Base-by-base conservation (phyloP, 2,329 filamentous ascomycete species). In the Colletotrichum truncatum region DNA sequence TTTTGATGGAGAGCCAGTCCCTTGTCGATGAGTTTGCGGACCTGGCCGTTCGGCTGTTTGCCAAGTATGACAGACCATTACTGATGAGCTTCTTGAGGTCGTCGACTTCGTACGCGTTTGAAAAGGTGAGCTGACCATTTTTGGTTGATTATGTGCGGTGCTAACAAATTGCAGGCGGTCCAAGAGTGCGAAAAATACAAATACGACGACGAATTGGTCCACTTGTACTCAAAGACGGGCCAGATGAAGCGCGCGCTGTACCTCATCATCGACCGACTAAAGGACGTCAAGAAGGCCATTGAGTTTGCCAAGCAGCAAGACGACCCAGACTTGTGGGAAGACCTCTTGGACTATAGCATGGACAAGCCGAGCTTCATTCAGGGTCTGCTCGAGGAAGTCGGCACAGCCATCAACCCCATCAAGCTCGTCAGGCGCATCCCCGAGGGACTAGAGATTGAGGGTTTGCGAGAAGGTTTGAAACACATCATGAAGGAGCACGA, bases 401-500 rank as follows among this genome's bases (percentile, higher is more conserved):
- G 96, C 34, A 98, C 94, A 1, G 89, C 93, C 2, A 96, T 99
- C 73, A 91, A 98, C 73, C 96, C 96, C 0, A 95, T 98, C 67
- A 92, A 91, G 14, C 87, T 99, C 4, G 93, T 99, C 6, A 87
- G 92, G 12, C 89, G 94, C 5, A 99, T 99, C 26, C 96, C 96
- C 0, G 93, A 97, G 73, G 94, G 96, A 0, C 84, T 99, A 0
- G 93, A 98, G 74, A 97, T 99, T 11, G 91, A 96, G 71, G 96
- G 96, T 0, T 83, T 99, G 6, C 86, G 94, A 64, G 93, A 97
- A 68, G 96, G 95, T 0, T 85, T 99, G 4, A 91, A 91, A 45
- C 91, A 94, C 62, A 94, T 99, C 82, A 92, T 99, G 75, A 91
- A 95, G 71, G 96, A 99, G 77, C 94, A 98, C 74, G 96, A 98